Evolutionary conservation across 768 basidiomycete genomes (phyloP).

Genomic region (Pholiota microspora): DNA sequence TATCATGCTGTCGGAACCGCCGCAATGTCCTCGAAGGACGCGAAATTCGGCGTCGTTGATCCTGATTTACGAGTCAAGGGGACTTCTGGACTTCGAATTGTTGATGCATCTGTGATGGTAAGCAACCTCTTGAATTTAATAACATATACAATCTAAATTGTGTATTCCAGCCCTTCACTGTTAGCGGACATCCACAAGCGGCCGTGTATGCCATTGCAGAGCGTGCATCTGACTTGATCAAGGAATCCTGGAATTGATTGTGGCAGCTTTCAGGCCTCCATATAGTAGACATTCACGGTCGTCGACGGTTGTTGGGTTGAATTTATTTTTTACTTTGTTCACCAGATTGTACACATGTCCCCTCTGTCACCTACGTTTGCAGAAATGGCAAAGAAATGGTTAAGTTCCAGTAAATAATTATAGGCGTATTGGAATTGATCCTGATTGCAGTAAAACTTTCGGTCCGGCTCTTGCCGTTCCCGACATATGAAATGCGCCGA

Average conservation of each 20-base stretch:
- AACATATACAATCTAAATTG: background rate
- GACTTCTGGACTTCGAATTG: slow-evolving; percentile 30
- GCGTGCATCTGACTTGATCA: slow-evolving; percentile 18
- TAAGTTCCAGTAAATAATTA: no score
- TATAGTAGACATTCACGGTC: no score
- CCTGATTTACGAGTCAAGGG: slow-evolving; percentile 36
- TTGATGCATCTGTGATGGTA: slow-evolving; percentile 37
- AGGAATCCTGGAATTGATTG: background rate
- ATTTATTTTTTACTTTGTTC: no score
- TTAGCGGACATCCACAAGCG: slow-evolving; percentile 29
- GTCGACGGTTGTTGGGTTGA: no score
- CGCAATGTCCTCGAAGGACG: slow-evolving; percentile 25
- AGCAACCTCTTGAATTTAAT: slow-evolving; percentile 12
- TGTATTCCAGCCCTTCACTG: slow-evolving; percentile 21
- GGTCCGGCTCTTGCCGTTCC: background rate
- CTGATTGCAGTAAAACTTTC: background rate
- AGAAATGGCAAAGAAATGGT: no score
- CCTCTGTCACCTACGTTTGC: no score
- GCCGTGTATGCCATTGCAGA: slow-evolving; percentile 20
- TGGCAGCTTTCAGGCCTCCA: no score
- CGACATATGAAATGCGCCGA: background rate
- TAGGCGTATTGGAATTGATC: no score
- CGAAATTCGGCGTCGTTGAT: slow-evolving; percentile 33
- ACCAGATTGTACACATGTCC: no score
- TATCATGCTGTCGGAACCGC: slow-evolving; percentile 33